Base-by-base conservation (phyloP, 306 rosid species). In the Cucumis hystrix region DNA sequence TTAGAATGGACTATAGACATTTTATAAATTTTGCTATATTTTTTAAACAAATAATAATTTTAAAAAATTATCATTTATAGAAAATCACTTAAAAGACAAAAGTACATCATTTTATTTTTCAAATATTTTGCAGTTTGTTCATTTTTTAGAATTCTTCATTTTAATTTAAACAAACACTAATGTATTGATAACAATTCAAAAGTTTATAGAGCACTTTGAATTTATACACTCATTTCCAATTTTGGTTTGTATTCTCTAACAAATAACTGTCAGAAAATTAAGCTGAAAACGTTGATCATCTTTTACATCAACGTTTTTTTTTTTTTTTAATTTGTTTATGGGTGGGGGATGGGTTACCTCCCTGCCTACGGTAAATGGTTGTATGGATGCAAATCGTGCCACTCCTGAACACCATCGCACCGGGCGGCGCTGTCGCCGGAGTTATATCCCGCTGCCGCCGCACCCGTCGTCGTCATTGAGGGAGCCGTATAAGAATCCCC, bases 351-450 rank as follows among this genome's bases (percentile, higher is more conserved):
- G 64, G 10, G 58, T 65, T 66, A 60, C 79, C 28, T 76, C 13
- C n/a, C 55, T 60, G 39, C 75, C 84, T 90, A 92, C 90, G 97
- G 97, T 91, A 95, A 86, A 83, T 49, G 60, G 41, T 83, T 88
- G 76, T 88, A 92, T 68, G 88, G 96, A 33, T 88, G 96, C 89
- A 89, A 79, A 73, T 92, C 96, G 78, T 83, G 78, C 99, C 96
- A 92, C 73, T 82, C 91, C 78, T 87, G 89, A 47, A 84, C 81
- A 20, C 85, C 89, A 28, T 74, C 80, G 92, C 89, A 84, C 82
- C 76, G 86, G 6, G 55, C 74, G 54, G 55, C 55, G 80, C 55
- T 47, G 41, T 71, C 80, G 21, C 62, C 66, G 49, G 39, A 79
- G 81, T 89, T 88, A 69, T 79, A 84, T 67, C 21, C 87, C 77